Conservation (phyloP, 1,284 basidiomycete species). For the Stereum hirsutum region DNA sequence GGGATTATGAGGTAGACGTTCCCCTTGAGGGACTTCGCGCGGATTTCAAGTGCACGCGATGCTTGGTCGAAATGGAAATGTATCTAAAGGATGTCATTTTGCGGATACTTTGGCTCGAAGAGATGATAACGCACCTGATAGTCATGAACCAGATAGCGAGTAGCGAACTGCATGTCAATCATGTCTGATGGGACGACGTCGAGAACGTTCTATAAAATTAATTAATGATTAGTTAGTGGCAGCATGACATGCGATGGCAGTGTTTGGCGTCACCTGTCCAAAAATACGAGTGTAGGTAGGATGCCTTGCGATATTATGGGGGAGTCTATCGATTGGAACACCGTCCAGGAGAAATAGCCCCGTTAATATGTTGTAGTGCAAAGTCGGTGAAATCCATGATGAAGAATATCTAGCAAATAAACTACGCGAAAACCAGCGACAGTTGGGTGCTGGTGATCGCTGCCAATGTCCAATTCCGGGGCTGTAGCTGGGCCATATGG, state of each 20-base stretch:
- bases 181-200: constrained; percentile 8
- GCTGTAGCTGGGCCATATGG: constrained; percentile 27
- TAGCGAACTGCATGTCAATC: constrained; percentile 9
- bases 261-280: constrained; percentile 18
- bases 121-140: constrained; percentile 6
- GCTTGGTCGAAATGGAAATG: not conserved
- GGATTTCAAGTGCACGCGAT: not conserved
- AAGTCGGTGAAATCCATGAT: constrained; percentile 22
- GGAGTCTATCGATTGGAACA: constrained; percentile 27
- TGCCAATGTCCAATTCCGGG: constrained; percentile 21
- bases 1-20: constrained; percentile 28
- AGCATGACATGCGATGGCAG: constrained; percentile 17
- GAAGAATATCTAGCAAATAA: constrained; percentile 10
- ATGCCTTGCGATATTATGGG: constrained; percentile 22
- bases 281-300: constrained; percentile 24
- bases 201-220: constrained; percentile 6
- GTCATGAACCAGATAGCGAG: constrained; percentile 3
- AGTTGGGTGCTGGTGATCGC: constrained; percentile 15
- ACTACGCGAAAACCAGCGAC: constrained; percentile 26
- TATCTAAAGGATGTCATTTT: not conserved
- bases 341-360: constrained; percentile 34
- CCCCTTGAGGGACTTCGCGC: not conserved
- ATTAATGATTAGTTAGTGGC: not conserved
- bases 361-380: constrained; percentile 30
- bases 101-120: not conserved